A percentile compares a stretch with the other conserved stretches of the same genome.
phyloP scores from a whole-genome alignment of 2,329 filamentous ascomycete genomes.

The Xylaria hypoxylon region DNA sequence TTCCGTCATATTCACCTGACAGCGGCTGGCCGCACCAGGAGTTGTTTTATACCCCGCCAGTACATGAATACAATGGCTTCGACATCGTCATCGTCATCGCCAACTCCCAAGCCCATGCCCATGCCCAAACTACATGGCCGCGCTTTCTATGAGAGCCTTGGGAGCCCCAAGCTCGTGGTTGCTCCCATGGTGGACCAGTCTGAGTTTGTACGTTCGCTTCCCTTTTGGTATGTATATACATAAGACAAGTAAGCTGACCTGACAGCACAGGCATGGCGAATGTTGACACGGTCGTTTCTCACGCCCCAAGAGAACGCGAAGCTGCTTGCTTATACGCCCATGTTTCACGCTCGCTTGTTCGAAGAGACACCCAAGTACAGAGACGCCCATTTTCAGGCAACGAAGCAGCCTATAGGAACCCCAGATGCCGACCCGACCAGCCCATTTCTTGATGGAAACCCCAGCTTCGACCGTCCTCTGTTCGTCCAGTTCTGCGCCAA shows the following conservation, averaged over 20 bases:
- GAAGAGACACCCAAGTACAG: slow-evolving; percentile 81
- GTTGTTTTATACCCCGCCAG: slow-evolving; percentile 35
- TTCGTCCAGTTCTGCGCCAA: slow-evolving; percentile 98
- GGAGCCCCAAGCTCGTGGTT: slow-evolving; percentile 88
- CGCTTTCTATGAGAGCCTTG: slow-evolving; percentile 94
- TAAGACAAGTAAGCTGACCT: neutral
- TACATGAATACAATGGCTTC: slow-evolving; percentile 43
- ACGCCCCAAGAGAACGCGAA: slow-evolving; percentile 70
- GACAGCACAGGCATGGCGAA: slow-evolving; percentile 83
- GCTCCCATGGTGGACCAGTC: slow-evolving; percentile 99
- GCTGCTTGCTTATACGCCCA: slow-evolving; percentile 91
- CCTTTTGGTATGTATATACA: neutral
- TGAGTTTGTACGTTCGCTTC: slow-evolving; percentile 80
- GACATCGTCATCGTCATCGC: slow-evolving; percentile 46
- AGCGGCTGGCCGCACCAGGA: slow-evolving; percentile 39
- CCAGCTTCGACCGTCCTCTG: slow-evolving; percentile 83
- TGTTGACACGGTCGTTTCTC: slow-evolving; percentile 94
- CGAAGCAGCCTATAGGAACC: slow-evolving; percentile 49
- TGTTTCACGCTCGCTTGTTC: slow-evolving; percentile 95
- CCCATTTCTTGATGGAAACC: slow-evolving; percentile 86
- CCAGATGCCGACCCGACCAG: slow-evolving; percentile 18
- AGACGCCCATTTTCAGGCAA: slow-evolving; percentile 82
- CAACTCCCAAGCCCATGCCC: slow-evolving; percentile 35
- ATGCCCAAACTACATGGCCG: slow-evolving; percentile 79
- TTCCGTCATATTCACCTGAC: slow-evolving; percentile 32